Evolutionary conservation across 768 basidiomycete genomes (phyloP).

Genomic region (Lactarius deliciosus): DNA sequence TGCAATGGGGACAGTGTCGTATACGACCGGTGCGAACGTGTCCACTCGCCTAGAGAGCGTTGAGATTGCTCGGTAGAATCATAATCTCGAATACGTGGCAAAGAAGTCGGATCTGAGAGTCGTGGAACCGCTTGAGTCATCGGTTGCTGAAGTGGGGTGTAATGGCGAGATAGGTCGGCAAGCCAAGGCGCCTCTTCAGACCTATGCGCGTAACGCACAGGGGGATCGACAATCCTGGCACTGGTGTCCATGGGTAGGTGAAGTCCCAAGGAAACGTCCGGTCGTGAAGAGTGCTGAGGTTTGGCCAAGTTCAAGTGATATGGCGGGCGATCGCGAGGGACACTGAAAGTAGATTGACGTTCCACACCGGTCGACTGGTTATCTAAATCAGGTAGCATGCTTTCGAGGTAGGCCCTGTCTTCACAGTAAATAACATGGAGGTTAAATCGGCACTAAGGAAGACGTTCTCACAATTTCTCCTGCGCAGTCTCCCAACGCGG

Average conservation of each 20-base stretch:
- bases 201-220: slow-evolving; percentile 7
- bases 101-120: background rate
- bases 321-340: background rate
- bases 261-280: background rate
- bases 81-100: slow-evolving; percentile 7
- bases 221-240: background rate
- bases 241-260: background rate
- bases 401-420: slow-evolving; percentile 22
- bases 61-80: background rate
- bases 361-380: slow-evolving; percentile 7
- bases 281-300: slow-evolving; percentile 13
- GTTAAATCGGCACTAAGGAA: background rate
- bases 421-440: background rate
- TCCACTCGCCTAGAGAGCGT: slow-evolving; percentile 4
- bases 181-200: slow-evolving; percentile 11
- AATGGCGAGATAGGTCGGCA: slow-evolving; percentile 8
- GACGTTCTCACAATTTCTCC: slow-evolving; percentile 19
- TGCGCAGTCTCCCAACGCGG: slow-evolving; percentile 28
- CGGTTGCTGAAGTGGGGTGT: slow-evolving; percentile 1
- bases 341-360: background rate
- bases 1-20: background rate
- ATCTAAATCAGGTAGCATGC: slow-evolving; percentile 18
- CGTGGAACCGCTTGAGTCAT: slow-evolving; percentile 3
- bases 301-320: background rate
- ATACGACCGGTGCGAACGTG: slow-evolving; percentile 1